Evolutionary conservation across 345 rosid species (phyloP), one percentile per base, ranked within the genome.

Genomic region (Pistacia integerrima): DNA sequence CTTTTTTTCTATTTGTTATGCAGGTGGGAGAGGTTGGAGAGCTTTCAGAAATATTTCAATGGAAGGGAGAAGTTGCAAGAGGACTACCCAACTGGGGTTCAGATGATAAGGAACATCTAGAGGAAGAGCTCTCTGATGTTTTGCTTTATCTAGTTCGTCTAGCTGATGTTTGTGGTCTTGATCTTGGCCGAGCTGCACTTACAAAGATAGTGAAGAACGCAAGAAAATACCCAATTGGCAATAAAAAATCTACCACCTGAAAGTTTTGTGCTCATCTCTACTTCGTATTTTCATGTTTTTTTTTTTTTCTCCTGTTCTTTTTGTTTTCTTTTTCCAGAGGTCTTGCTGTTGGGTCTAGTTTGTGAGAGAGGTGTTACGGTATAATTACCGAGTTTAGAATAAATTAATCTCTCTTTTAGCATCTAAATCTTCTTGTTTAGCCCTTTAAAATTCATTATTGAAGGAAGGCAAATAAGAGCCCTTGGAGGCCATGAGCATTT

Each of bases 21-120:
- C 73, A 90, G 94, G 94, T 90, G 64, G 94, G 94, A 48, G 94
- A 90, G 61, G 94, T 88, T 30, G 94, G 94, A n/a, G 94, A 79
- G 72, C 73, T 84, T 30, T 81, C 83, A 0, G 90, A 88, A 74
- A 86, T 88, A 76, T 86, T 88, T 72, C 89, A 86, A 62, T 90
- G 94, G 94, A 90, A 80, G 79, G 92, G 94, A 67, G 92, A 90
- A 73, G 94, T 88, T 7, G 85, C 79, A 48, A 90, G 79, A 72
- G 92, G 94, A 57, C 76, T 90, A 12, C 92, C 90, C 6, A 78
- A 83, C 58, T 90, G 94, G 94, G 81, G 59, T 65, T 38, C 75
- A 4, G 84, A 71, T 52, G 90, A 90, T 6, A 90, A 85, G 73
- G 87, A 85, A 52, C 94, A 90, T 74, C 28, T 88, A 9, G 92